Evolutionary conservation across 371 early-diverging fungal genomes (phyloP).

Genomic region (Mortierella sp.): DNA sequence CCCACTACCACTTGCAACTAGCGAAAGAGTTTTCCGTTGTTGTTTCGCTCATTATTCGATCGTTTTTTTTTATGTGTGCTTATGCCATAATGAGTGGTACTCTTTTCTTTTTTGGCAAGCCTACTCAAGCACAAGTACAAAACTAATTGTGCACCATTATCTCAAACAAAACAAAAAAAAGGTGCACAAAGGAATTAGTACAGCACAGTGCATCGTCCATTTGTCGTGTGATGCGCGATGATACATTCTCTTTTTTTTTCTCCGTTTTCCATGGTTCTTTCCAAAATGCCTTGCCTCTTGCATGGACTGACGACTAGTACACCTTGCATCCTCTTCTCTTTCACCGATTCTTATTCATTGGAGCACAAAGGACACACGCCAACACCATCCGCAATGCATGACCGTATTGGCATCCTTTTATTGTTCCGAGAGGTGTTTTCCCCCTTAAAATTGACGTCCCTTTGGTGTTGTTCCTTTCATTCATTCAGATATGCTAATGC

Average conservation of each 20-base stretch:
- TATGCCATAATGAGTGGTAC: too few relatives aligned
- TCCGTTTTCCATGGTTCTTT: not conserved
- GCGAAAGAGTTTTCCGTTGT: not conserved
- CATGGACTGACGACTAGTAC: not conserved
- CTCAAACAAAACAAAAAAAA: not conserved
- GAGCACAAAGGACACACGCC: not conserved
- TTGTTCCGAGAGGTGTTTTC: not conserved
- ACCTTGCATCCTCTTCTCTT: not conserved
- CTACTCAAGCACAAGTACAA: not conserved
- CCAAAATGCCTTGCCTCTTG: not conserved
- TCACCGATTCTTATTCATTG: not conserved
- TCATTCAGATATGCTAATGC: not conserved
- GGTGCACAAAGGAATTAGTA: slow-evolving; percentile 1
- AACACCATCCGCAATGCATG: not conserved
- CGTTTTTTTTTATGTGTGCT: not conserved
- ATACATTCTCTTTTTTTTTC: not conserved
- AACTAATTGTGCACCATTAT: not conserved
- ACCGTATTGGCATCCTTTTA: not conserved
- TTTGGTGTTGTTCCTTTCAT: not conserved
- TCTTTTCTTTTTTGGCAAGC: not conserved
- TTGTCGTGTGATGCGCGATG: not conserved
- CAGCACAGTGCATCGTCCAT: not conserved
- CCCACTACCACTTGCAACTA: too few relatives aligned
- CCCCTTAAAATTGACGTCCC: not conserved
- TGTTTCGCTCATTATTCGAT: not conserved